phyloP scores from a whole-genome alignment of 2,329 filamentous ascomycete genomes.

The Magnaporthiopsis rhizophila region DNA sequence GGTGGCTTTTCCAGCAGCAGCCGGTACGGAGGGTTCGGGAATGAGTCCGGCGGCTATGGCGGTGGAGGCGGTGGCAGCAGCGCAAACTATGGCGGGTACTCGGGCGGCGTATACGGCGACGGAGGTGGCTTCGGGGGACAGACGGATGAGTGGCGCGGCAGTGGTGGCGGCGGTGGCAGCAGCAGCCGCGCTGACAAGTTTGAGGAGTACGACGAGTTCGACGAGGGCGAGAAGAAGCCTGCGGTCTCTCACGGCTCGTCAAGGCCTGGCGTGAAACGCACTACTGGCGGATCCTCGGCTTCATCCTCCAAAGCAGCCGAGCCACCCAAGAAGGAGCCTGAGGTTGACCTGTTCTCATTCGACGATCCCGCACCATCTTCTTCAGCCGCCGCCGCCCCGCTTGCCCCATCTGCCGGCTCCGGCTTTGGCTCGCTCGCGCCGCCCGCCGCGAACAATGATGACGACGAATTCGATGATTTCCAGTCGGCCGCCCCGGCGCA shows the following conservation, averaged over 20 bases:
- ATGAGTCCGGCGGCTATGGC: constrained; percentile 63
- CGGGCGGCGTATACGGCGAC: constrained; percentile 82
- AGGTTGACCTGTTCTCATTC: constrained; percentile 87
- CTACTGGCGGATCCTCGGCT: constrained; percentile 29
- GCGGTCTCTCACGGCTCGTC: constrained; percentile 39
- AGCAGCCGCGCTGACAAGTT: constrained; percentile 65
- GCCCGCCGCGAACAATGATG: constrained; percentile 58
- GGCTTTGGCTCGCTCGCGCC: constrained; percentile 39
- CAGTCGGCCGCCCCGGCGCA: constrained; percentile 68
- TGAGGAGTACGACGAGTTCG: constrained; percentile 95
- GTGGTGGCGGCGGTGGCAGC: constrained; percentile 47
- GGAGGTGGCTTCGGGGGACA: constrained; percentile 88
- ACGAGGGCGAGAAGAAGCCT: constrained; percentile 55
- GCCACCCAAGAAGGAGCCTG: constrained; percentile 76
- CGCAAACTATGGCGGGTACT: constrained; percentile 49
- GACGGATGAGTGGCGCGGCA: constrained; percentile 60
- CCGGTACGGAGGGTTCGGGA: constrained; percentile 87
- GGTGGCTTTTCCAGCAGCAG: constrained; percentile 42
- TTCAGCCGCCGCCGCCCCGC: constrained; percentile 29
- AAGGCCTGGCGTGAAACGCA: constrained; percentile 39
- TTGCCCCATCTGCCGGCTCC: constrained; percentile 37
- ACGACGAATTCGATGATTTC: constrained; percentile 97
- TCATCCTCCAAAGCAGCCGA: constrained; percentile 55
- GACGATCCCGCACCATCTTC: constrained; percentile 57
- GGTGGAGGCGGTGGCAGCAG: constrained; percentile 37